Conservation (phyloP, 148 eudicot species). For the Chenopodium berlandieri region DNA sequence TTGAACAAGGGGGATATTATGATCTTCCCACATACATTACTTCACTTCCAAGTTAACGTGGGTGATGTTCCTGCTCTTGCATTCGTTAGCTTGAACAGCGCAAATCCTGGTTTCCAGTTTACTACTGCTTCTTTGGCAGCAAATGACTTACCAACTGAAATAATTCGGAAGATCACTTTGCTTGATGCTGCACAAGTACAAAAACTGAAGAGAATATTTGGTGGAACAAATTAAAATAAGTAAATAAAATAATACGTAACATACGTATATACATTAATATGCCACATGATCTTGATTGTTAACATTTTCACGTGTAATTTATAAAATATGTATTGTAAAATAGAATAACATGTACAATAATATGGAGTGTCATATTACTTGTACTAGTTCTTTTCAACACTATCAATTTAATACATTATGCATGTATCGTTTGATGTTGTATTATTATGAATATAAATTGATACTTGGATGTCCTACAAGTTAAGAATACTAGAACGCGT, state of each 20-base stretch:
- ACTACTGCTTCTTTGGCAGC: background rate
- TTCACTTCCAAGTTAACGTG: too few species aligned
- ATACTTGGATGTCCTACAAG: too few species aligned
- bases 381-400: too few species aligned
- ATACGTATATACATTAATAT: background rate
- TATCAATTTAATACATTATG: too few species aligned
- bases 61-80: too few species aligned
- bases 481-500: too few species aligned
- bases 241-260: background rate
- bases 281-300: too few species aligned
- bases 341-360: too few species aligned
- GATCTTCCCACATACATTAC: conserved; percentile 14
- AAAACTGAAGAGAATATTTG: conserved; percentile 20
- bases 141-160: conserved; percentile 9
- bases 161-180: conserved; percentile 2
- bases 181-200: conserved; percentile 10
- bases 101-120: conserved; percentile 20
- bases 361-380: too few species aligned
- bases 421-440: too few species aligned
- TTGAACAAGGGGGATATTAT: conserved; percentile 14
- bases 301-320: background rate
- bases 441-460: too few species aligned
- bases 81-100: background rate
- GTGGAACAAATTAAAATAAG: background rate
- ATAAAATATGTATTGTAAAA: background rate